Base-by-base conservation (phyloP, 2,329 filamentous ascomycete genomes). In the Fusarium pseudonygamai region DNA sequence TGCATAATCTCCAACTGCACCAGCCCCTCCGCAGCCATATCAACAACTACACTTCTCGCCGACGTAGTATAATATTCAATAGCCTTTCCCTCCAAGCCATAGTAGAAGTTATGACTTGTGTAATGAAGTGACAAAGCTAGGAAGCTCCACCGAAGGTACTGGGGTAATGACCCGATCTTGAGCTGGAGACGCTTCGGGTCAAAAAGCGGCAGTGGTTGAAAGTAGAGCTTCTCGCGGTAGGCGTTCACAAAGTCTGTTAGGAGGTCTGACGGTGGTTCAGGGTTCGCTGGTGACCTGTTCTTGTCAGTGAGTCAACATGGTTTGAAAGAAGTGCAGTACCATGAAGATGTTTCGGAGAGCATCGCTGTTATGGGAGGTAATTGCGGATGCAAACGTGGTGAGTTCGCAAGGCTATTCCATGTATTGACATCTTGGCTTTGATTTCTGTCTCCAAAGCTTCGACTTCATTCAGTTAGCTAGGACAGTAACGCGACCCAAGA, bases 71-170 rank as follows among this genome's bases (percentile, higher is more conserved):
- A 77, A 15, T 75, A 76, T 39, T 77, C 75, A 13, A 76, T 68
- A 5, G 75, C 75, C 7, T 77, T 71, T 1, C 40, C 43, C 18
- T 77, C 73, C 0, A 62, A 7, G 0, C 75, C 75, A 32, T 60
- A 67, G 26, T 75, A 77, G 3, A 76, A 77, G 1, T 22, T 40
- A 10, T 69, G 67, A 0, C 43, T 76, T 5, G 60, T 58, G 12
- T 72, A 71, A 18, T 69, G 57, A 0, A 77, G 67, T 0, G 56
- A 40, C 0, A 77, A 58, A n/a, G 69, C 75, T 0, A 77, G 2
- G 2, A 77, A 69, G 3, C 65, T 69, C 75, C 75, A 77, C 15
- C 75, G 69, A 2, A 77, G 50, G 13, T 75, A 72, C 18, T 75
- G 64, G 5, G 75, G 72, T 6, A 74, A n/a, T 5, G 70, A 60